These are phyloP conservation scores for Lentinula sp. DNA, from an alignment of 768 basidiomycete genomes.

Conservation along the genomic window DNA sequence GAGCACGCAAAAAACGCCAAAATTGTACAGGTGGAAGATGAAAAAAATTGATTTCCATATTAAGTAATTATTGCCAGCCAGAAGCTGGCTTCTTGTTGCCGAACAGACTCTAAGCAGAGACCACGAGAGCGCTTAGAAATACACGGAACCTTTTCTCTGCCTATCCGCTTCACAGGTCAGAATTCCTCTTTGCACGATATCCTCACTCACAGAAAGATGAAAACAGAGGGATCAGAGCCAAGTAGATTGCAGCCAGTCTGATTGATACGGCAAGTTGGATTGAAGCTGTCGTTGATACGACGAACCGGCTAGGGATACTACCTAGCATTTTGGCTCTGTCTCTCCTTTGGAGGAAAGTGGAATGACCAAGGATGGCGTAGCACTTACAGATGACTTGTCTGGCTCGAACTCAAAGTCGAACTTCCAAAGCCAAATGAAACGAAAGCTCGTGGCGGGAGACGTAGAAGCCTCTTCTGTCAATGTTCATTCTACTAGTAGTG, in stretches of 20 bases:
- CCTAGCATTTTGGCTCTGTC: too few relatives aligned
- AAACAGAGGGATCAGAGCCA: too few relatives aligned
- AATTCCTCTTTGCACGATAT: background rate
- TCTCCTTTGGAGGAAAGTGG: background rate
- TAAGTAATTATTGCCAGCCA: too few relatives aligned
- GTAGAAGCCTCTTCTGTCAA: background rate
- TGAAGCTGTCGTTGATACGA: background rate
- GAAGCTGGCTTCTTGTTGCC: too few relatives aligned
- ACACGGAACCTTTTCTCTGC: background rate
- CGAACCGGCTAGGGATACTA: too few relatives aligned
- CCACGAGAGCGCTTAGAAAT: too few relatives aligned
- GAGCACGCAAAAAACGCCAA: too few relatives aligned
- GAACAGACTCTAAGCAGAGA: too few relatives aligned
- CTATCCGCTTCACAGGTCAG: background rate
- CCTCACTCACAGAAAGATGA: too few relatives aligned
- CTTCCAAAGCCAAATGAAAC: background rate
- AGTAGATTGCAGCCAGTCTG: background rate
- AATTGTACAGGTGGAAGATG: too few relatives aligned
- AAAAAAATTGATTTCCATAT: too few relatives aligned
- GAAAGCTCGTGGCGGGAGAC: background rate
- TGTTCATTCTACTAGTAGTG: too few relatives aligned
- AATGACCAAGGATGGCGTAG: background rate
- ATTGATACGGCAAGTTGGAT: background rate
- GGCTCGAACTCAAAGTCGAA: background rate
- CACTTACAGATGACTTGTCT: background rate